Conservation (phyloP, 257 asterid species). For the Petrea volubilis region DNA sequence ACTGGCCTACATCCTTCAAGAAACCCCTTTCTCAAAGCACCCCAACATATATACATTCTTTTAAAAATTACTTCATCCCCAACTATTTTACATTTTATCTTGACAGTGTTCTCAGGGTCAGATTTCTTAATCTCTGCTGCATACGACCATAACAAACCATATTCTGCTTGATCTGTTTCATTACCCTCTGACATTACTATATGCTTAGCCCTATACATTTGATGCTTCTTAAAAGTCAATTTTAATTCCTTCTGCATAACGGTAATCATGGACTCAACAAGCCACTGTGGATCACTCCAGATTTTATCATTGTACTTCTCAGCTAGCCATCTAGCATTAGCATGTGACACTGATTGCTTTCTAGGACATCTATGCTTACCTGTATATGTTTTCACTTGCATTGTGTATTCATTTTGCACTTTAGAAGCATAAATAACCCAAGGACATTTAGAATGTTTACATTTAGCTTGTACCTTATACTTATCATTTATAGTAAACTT, state of each 20-base stretch:
- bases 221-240: background rate
- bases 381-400: background rate
- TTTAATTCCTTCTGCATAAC: background rate
- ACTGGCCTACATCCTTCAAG: too few species aligned
- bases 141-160: background rate
- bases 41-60: background rate
- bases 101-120: background rate
- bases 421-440: background rate
- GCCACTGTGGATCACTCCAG: background rate
- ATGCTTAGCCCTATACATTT: background rate
- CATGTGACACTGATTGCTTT: background rate
- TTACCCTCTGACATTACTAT: background rate
- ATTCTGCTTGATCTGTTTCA: background rate
- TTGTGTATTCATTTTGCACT: background rate
- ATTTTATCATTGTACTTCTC: background rate
- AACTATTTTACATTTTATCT: background rate
- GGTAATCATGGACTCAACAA: background rate
- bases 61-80: background rate
- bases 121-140: background rate
- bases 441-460: background rate
- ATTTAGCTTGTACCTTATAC: background rate
- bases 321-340: background rate
- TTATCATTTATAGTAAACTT: background rate
- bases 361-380: background rate
- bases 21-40: background rate